Percentiles rank a stretch among this genome's conserved stretches.
Conservation (phyloP, 2,329 filamentous ascomycete species). For the Alternaria panax region DNA sequence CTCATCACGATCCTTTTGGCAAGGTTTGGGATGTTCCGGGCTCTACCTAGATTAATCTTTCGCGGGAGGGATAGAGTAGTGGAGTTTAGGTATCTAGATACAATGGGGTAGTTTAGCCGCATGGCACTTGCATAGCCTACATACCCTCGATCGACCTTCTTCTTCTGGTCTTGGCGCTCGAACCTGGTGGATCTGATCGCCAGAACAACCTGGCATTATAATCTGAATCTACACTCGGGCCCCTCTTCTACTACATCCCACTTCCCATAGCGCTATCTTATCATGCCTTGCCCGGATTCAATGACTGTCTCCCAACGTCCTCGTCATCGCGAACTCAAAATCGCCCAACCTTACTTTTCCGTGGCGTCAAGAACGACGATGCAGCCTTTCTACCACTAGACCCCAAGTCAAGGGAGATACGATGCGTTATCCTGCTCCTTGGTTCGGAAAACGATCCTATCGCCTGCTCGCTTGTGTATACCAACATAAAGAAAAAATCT, state of each 20-base stretch:
- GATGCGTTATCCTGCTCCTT: background rate
- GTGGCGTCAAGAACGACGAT: background rate
- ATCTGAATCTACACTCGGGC: too few species aligned
- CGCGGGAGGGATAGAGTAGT: fast-evolving
- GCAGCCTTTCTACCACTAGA: background rate
- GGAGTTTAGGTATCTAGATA: background rate
- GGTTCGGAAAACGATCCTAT: background rate
- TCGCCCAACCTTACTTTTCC: background rate
- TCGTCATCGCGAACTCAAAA: background rate
- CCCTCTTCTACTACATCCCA: too few species aligned
- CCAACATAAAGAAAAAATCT: too few species aligned
- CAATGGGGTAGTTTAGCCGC: background rate
- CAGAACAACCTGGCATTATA: too few species aligned
- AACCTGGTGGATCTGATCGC: too few species aligned
- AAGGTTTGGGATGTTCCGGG: conserved; percentile 35
- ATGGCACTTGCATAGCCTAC: background rate
- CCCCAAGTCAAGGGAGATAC: background rate
- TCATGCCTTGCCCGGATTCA: too few species aligned
- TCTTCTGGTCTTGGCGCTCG: too few species aligned
- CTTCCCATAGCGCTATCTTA: too few species aligned
- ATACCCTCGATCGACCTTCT: too few species aligned
- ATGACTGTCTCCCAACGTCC: background rate
- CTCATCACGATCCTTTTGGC: conserved; percentile 63
- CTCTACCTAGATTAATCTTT: background rate
- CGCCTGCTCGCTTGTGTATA: background rate